Evolutionary conservation across 345 rosid species (phyloP).

Genomic region (sweet orange (Citrus sinensis)): DVS_A1.0 CM039161.1:1673001-1673500

Average conservation of each 20-base stretch:
- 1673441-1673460: slow-evolving; percentile 91
- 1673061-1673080: slow-evolving; percentile 80
- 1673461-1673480: slow-evolving; percentile 92
- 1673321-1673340: slow-evolving; percentile 6
- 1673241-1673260: slow-evolving; percentile 21
- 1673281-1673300: background rate
- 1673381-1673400: slow-evolving; percentile 54
- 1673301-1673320: background rate
- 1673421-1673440: slow-evolving; percentile 75
- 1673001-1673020: slow-evolving; percentile 6
- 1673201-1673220: slow-evolving; percentile 43
- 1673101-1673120: slow-evolving; percentile 79
- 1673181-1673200: slow-evolving; percentile 88
- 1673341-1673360: background rate
- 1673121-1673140: slow-evolving; percentile 83
- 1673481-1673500: slow-evolving; percentile 99
- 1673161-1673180: slow-evolving; percentile 95
- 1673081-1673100: slow-evolving; percentile 94
- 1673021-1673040: background rate
- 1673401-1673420: slow-evolving; percentile 64
- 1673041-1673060: slow-evolving; percentile 1
- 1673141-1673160: slow-evolving; percentile 95
- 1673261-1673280: slow-evolving; percentile 3
- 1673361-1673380: background rate
- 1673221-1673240: slow-evolving; percentile 41